phyloP scores from a whole-genome alignment of 176 grass and related monocot species.

The Pontederia crassipes region DNA sequence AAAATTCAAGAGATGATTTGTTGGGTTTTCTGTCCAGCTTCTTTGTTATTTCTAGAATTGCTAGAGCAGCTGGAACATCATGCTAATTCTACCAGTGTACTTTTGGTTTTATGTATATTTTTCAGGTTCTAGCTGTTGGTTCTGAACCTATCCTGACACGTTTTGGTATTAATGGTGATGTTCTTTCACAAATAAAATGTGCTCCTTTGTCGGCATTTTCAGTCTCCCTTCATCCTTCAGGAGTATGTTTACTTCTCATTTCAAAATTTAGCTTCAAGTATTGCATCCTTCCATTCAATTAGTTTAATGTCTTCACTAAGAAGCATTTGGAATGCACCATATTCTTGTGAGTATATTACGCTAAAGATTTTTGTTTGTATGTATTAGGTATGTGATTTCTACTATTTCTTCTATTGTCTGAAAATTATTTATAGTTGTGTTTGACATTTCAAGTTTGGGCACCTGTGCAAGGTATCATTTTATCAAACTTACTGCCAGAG shows the following conservation, averaged over 20 bases:
- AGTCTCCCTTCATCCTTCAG: slow-evolving; percentile 62
- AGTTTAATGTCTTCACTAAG: neutral
- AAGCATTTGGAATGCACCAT: neutral
- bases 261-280: neutral
- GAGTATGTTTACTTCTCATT: slow-evolving; percentile 37
- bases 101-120: neutral
- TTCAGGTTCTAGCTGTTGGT: slow-evolving; percentile 78
- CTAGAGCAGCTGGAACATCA: no score
- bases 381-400: no score
- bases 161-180: slow-evolving; percentile 51
- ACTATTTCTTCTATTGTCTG: no score
- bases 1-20: neutral
- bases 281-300: neutral
- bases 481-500: neutral
- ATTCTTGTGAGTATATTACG: no score
- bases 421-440: no score
- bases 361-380: no score
- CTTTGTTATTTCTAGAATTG: neutral
- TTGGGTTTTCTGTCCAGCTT: neutral
- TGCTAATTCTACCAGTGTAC: no score
- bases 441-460: no score
- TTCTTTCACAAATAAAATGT: slow-evolving; percentile 90
- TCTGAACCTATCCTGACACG: slow-evolving; percentile 63
- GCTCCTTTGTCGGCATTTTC: slow-evolving; percentile 78
- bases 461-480: no score